phyloP scores from a whole-genome alignment of 306 rosid genomes.

The Quercus bicolor region DNA sequence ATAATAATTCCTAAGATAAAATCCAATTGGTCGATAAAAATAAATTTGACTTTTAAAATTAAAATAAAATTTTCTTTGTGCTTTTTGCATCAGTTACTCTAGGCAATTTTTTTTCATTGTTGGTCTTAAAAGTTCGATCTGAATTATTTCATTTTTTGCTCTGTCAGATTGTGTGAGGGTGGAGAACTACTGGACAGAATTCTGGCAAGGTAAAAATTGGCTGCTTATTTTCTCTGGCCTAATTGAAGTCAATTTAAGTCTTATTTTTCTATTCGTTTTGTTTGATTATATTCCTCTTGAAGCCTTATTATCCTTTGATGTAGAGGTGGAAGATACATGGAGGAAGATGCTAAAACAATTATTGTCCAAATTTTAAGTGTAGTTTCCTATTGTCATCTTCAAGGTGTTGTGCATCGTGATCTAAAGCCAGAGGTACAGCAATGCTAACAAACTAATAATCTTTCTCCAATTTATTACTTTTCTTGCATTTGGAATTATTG shows the following conservation, averaged over 20 bases:
- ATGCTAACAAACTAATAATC: constrained; percentile 6
- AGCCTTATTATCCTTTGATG: constrained; percentile 13
- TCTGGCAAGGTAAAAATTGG: constrained; percentile 67
- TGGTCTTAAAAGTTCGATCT: constrained; percentile 20
- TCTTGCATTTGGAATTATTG: not conserved
- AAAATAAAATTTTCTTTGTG: no score
- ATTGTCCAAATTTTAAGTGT: constrained; percentile 79
- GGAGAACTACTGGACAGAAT: constrained; percentile 96
- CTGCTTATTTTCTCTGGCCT: constrained; percentile 22
- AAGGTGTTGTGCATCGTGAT: constrained; percentile 96
- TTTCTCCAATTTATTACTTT: not conserved
- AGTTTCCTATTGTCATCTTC: constrained; percentile 85
- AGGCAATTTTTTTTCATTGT: constrained; percentile 2
- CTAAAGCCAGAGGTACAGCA: constrained; percentile 88
- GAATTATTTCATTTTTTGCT: constrained; percentile 17
- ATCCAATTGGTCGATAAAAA: no score
- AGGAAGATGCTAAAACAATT: constrained; percentile 87
- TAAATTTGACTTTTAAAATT: no score
- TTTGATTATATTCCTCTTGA: constrained; percentile 20
- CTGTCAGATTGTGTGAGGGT: constrained; percentile 85
- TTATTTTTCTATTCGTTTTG: constrained; percentile 19
- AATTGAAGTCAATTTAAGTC: constrained; percentile 2
- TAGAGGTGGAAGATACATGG: constrained; percentile 96
- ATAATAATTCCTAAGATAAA: no score
- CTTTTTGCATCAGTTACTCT: no score